Evolutionary conservation across 108 stramenopile genomes (phyloP).

Genomic region (Nitzschia sp.): DNA sequence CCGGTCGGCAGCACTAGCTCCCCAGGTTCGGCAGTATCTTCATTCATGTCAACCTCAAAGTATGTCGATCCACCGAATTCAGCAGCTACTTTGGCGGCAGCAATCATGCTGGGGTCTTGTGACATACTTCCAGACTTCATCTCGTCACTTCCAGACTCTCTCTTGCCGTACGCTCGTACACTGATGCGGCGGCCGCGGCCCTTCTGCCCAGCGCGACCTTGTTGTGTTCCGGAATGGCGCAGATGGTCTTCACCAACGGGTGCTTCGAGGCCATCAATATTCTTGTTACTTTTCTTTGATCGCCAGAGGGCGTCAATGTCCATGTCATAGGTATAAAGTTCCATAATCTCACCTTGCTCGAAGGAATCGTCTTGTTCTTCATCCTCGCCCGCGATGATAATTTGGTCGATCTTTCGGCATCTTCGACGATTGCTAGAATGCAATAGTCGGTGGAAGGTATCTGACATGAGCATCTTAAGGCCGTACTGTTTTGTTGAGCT

Average conservation of each 20-base stretch:
- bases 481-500: conserved; percentile 90
- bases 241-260: background rate
- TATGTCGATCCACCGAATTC: conserved; percentile 16
- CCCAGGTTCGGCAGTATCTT: conserved; percentile 23
- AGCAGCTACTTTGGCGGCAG: conserved; percentile 10
- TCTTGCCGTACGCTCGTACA: background rate
- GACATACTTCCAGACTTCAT: conserved; percentile 1
- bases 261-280: background rate
- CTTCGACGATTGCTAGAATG: conserved; percentile 59
- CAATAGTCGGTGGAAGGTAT: conserved; percentile 78
- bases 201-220: background rate
- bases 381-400: conserved; percentile 62
- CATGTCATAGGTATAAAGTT: conserved; percentile 83
- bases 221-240: background rate
- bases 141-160: conserved; percentile 19
- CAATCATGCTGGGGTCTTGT: background rate
- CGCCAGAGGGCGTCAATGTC: conserved; percentile 75
- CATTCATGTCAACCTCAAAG: conserved; percentile 21
- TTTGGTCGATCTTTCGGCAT: conserved; percentile 81
- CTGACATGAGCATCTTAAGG: conserved; percentile 85
- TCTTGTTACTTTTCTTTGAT: conserved; percentile 6
- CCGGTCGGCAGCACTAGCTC: conserved; percentile 70
- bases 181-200: conserved; percentile 12
- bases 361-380: conserved; percentile 43
- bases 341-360: conserved; percentile 54